Conservation (phyloP, 148 eudicot genomes). For the Rhododendron molle region DNA sequence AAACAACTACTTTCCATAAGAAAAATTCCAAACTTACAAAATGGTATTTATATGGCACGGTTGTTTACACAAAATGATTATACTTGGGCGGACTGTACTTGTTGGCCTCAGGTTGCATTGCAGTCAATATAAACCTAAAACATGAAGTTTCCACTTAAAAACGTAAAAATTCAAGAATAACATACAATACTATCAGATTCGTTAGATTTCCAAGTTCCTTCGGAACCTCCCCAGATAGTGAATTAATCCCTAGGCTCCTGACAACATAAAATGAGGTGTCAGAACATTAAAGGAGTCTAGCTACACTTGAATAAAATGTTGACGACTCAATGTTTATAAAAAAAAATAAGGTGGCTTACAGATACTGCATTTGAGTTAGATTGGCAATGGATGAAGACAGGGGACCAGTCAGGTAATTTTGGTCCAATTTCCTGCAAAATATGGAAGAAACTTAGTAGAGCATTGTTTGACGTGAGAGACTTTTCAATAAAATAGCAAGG, state of each 20-base stretch:
- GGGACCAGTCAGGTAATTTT: conserved; percentile 70
- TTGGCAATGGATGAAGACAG: conserved; percentile 65
- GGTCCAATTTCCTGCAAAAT: conserved; percentile 46
- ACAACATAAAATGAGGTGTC: conserved; percentile 20
- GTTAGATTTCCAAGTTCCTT: not conserved
- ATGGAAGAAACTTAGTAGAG: not conserved
- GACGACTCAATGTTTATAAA: not conserved
- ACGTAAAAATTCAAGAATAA: not conserved
- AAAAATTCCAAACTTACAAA: not conserved
- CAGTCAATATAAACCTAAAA: not conserved
- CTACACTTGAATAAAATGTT: conserved; percentile 3
- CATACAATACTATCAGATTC: not conserved
- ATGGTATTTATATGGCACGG: not conserved
- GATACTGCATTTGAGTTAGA: conserved; percentile 56
- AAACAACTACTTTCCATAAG: not conserved
- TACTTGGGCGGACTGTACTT: not conserved
- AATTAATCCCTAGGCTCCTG: not conserved
- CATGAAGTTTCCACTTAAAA: not conserved
- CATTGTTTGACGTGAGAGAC: not conserved
- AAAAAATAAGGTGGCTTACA: conserved; percentile 39
- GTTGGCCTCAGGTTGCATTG: not conserved
- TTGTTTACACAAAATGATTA: not conserved
- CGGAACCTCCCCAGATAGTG: not conserved
- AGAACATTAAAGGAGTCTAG: not conserved
- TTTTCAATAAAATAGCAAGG: not conserved